Base-by-base conservation (phyloP, 176 grass and related monocot genomes). In the Pontederia paniculata region DNA sequence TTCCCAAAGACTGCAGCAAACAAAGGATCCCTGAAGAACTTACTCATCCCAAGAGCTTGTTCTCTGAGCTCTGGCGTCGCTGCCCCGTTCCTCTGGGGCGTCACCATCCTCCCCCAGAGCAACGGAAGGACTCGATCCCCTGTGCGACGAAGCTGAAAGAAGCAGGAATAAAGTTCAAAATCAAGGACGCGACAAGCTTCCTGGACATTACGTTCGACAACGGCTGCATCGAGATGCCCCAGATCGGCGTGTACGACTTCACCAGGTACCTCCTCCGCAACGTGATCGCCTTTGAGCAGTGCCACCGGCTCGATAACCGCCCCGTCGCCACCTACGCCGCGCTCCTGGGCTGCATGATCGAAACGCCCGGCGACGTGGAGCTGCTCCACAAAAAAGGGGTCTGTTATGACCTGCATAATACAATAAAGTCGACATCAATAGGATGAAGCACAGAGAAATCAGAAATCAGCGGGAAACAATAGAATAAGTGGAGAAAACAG, bases 211-310 rank as follows among this genome's bases (percentile, higher is more conserved):
- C 49, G 9, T 74, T 74, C 37, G 5, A 10, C 0, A 16, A 25
- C 1, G 60, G 60, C 10, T 25, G 23, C 9, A 42, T 74, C 20
- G 71, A 66, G 31, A 65, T 74, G 3, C 60, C 71, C 0, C 31
- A 10, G 10, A 8, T 66, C 8, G 6, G 65, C 20, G 23, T 65
- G 8, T 23, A 14, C 16, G 48, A 45, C 17, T 7, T 13, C 5
- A 46, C 28, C 25, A 20, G 25, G n/a, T 23, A 5, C 2, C 1
- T 74, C 0, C 25, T 74, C 9, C 22, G 70, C 1, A 74, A 74
- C 23, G 48, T 74, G 2, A 55, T 74, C 3, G 70, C 58, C n/a
- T 74, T 55, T 18, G 71, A 74, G 25, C 71, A 74, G 10, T 74
- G 59, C 14, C 25, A 10, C n/a, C 49, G 5, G 1, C 15, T 12